Evolutionary conservation across 75 land plant species (phyloP), one percentile per base, ranked within the genome.

Genomic region (Picea sitchensis): DNA sequence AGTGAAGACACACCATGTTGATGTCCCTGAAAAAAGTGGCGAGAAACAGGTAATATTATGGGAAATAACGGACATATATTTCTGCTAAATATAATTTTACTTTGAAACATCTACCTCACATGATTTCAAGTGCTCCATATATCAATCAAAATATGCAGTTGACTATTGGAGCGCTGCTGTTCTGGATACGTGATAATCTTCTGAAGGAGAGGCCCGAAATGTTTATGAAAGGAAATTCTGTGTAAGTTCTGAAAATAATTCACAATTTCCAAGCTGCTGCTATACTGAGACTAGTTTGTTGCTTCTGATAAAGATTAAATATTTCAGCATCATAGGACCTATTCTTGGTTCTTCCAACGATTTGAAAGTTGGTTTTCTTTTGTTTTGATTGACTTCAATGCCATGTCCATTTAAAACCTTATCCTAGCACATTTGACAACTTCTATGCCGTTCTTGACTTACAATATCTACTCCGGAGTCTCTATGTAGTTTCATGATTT

Each of bases 141-240:
- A n/a, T 68, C 20, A 38, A 59, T n/a, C 3, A 26, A 23, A 57
- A 83, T 44, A 32, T 20, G 44, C 86, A 95, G 96, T 61, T 95
- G 31, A 96, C 82, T 14, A 88, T 96, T 88, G 90, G 84, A 73
- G 81, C 87, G 44, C 85, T 96, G 82, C 89, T 96, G 51, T 56
- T 83, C 72, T 96, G 99, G 99, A 86, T 94, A 12, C 84, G 82
- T 11, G 81, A 90, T 73, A 96, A 94, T 77, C 77, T 96, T 77
- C 85, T 96, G 73, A 94, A 94, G 88, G 98, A 94, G 80, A 89
- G 99, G 84, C 95, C 95, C 59, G 97, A 96, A 82, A 92, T 96
- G 94, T 96, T 96, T 82, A 82, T 96, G 86, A 96, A 96, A 73
- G 99, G 88, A 12, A 94, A 96, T 61, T 79, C 99, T 60, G 99